phyloP scores from a whole-genome alignment of 2,329 filamentous ascomycete genomes.

The Ceratocystiopsis brevicomis region DNA sequence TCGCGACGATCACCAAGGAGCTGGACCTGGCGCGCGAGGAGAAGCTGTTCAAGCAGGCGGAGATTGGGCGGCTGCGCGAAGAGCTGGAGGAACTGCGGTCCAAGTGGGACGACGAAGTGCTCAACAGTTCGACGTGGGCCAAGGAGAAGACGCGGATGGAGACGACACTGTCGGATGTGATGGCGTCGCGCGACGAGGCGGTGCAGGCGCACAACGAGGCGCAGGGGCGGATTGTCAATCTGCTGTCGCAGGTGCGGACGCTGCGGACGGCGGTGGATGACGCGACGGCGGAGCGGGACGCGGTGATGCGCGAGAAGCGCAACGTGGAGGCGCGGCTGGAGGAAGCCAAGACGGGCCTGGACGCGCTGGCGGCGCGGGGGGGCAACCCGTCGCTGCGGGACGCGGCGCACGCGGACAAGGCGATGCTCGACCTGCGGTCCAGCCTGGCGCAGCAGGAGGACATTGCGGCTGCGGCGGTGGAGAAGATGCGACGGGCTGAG shows the following conservation, averaged over 20 bases:
- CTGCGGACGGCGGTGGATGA: constrained; percentile 76
- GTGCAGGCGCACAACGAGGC: constrained; percentile 86
- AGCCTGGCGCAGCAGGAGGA: constrained; percentile 85
- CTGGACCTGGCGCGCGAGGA: constrained; percentile 87
- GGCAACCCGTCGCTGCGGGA: constrained; percentile 78
- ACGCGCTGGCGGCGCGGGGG: constrained; percentile 68
- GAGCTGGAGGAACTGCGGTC: constrained; percentile 86
- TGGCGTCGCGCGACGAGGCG: constrained; percentile 83
- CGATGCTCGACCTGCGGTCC: constrained; percentile 66
- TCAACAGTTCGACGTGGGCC: constrained; percentile 94
- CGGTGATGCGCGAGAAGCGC: constrained; percentile 73
- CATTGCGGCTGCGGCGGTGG: constrained; percentile 73
- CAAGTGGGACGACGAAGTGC: constrained; percentile 96
- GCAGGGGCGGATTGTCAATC: constrained; percentile 76
- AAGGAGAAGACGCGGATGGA: constrained; percentile 93
- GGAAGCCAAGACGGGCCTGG: constrained; percentile 73
- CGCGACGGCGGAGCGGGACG: constrained; percentile 65
- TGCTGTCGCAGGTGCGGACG: constrained; percentile 74
- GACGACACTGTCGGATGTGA: constrained; percentile 71
- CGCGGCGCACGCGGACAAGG: constrained; percentile 67
- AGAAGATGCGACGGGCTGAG: constrained; percentile 93
- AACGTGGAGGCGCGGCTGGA: constrained; percentile 66
- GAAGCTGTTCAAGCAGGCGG: constrained; percentile 64
- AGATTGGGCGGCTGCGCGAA: constrained; percentile 77
- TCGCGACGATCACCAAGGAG: constrained; percentile 75